A percentile compares a stretch with the other conserved stretches of the same genome.
phyloP scores from a whole-genome alignment of 768 basidiomycete genomes.

The Sarcomyxa edulis region DNA sequence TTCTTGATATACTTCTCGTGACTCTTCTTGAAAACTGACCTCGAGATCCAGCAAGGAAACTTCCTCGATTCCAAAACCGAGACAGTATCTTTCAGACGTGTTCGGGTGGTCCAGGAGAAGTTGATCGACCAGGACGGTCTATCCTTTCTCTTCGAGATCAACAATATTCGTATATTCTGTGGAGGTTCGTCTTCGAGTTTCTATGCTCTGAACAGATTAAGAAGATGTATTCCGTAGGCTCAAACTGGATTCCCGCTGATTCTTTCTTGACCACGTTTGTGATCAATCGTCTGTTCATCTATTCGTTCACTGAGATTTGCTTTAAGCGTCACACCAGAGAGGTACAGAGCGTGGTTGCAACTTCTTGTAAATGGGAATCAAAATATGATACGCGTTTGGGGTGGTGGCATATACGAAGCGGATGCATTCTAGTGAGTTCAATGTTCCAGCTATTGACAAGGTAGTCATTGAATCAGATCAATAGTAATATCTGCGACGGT shows the following conservation, averaged over 20 bases:
- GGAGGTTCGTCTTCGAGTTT: conserved; percentile 48
- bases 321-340: conserved; percentile 35
- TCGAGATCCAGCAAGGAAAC: conserved; percentile 35
- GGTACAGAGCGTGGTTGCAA: conserved; percentile 80
- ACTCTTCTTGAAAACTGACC: neutral
- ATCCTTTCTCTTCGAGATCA: conserved; percentile 88
- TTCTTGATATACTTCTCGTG: conserved; percentile 8
- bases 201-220: neutral
- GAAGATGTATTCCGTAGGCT: conserved; percentile 35
- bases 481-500: too few relatives aligned
- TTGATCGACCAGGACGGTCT: conserved; percentile 72
- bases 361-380: conserved; percentile 88
- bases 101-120: conserved; percentile 73
- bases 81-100: conserved; percentile 78
- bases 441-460: too few relatives aligned
- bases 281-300: conserved; percentile 1
- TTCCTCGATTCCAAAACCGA: conserved; percentile 48
- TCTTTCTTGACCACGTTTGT: conserved; percentile 79
- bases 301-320: conserved; percentile 1
- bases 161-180: conserved; percentile 82
- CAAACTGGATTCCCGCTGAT: conserved; percentile 95
- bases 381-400: conserved; percentile 92
- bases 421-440: conserved; percentile 60
- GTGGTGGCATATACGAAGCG: conserved; percentile 84
- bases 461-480: too few relatives aligned